Percentiles rank a stretch among this genome's conserved stretches.
Evolutionary conservation across 306 rosid species (phyloP).

Genomic region (Prunus persica): Prunus_persica_NCBIv2 NC_034016.1:21399001-21399500

Average conservation of each 20-base stretch:
- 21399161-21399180: no score
- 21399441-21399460: slow-evolving; percentile 7
- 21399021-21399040: neutral
- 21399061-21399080: neutral
- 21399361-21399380: slow-evolving; percentile 9
- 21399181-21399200: no score
- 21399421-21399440: neutral
- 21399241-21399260: no score
- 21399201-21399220: no score
- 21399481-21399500: neutral
- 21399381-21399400: neutral
- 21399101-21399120: no score
- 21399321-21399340: slow-evolving; percentile 15
- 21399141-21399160: no score
- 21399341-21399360: slow-evolving; percentile 15
- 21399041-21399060: neutral
- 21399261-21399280: neutral
- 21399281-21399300: neutral
- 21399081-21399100: neutral
- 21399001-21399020: neutral
- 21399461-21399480: neutral
- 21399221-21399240: no score
- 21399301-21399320: neutral
- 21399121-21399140: neutral
- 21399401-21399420: neutral